phyloP scores from a whole-genome alignment of 139 green algal species.

The Haematococcus sp. region DNA sequence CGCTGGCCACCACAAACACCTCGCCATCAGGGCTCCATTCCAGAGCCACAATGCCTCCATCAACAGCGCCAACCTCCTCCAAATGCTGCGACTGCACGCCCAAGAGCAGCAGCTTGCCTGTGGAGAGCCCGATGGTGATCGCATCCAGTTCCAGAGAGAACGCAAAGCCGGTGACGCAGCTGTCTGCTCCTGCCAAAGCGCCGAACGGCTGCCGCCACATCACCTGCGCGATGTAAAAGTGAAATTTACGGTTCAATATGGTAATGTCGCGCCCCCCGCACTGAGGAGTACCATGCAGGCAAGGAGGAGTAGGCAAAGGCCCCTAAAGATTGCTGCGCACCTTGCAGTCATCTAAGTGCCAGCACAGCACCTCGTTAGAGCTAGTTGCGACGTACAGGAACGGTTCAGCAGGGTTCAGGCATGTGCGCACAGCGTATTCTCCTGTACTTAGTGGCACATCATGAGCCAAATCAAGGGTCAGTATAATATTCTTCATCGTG shows the following conservation, averaged over 20 bases:
- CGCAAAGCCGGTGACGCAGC: neutral
- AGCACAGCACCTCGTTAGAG: neutral
- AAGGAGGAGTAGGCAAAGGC: no score
- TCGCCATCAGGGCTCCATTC: conserved; percentile 84
- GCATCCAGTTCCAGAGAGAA: conserved; percentile 56
- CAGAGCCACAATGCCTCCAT: conserved; percentile 60
- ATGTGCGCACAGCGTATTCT: conserved; percentile 1
- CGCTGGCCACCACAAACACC: conserved; percentile 63
- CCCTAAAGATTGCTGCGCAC: no score
- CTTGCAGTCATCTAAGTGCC: neutral
- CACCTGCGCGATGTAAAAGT: neutral
- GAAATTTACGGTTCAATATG: no score
- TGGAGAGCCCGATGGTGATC: conserved; percentile 46
- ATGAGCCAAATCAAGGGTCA: neutral
- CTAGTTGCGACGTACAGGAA: conserved; percentile 6
- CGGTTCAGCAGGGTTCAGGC: conserved; percentile 4
- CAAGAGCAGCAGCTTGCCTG: conserved; percentile 63
- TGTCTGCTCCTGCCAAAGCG: neutral
- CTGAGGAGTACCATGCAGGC: no score
- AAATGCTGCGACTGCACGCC: conserved; percentile 11
- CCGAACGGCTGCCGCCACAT: conserved; percentile 9
- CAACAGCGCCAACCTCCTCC: conserved; percentile 61
- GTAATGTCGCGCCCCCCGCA: no score
- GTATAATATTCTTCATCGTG: conserved; percentile 8
- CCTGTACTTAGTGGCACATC: neutral